These are phyloP conservation scores for Nicotiana obtusifolia DNA, from an alignment of 257 asterid genomes.

Conservation along the genomic window DNA sequence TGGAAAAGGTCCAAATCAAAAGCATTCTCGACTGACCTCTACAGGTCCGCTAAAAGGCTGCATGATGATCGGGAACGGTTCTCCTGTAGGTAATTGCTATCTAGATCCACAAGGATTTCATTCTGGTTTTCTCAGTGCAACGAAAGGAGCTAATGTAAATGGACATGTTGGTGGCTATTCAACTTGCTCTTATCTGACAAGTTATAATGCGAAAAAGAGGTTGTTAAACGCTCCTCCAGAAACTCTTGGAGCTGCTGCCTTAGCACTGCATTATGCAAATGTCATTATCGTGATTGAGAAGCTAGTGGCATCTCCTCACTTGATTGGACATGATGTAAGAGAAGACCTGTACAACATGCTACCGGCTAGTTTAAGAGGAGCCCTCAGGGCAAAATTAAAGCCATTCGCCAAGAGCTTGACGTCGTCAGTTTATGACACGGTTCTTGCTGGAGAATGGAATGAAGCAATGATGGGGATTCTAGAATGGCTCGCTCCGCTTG, in stretches of 20 bases:
- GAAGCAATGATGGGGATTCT: conserved; percentile 61
- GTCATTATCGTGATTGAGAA: conserved; percentile 75
- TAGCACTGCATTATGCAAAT: conserved; percentile 81
- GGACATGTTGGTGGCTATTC: conserved; percentile 23
- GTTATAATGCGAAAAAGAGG: conserved; percentile 32
- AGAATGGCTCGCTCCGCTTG: conserved; percentile 88
- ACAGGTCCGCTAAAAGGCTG: conserved; percentile 36
- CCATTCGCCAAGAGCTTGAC: conserved; percentile 50
- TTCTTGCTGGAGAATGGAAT: conserved; percentile 73
- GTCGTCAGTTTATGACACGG: conserved; percentile 52
- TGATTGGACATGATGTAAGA: conserved; percentile 85
- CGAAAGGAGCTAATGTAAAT: conserved; percentile 7
- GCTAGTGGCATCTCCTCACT: conserved; percentile 67
- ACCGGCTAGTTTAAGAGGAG: conserved; percentile 58
- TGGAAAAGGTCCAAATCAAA: conserved; percentile 30
- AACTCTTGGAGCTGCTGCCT: conserved; percentile 79
- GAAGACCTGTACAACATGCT: conserved; percentile 79
- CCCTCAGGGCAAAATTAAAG: conserved; percentile 74
- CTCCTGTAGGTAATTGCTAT: conserved; percentile 23
- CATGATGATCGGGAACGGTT: conserved; percentile 30
- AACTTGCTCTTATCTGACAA: conserved; percentile 22
- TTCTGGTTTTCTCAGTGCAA: conserved; percentile 5
- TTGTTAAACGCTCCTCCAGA: conserved; percentile 60
- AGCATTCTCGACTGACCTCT: conserved; percentile 22
- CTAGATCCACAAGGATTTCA: conserved; percentile 16